Evolutionary conservation across 2,329 filamentous ascomycete genomes (phyloP).

Genomic region (Paramyrothecium sp.): DNA sequence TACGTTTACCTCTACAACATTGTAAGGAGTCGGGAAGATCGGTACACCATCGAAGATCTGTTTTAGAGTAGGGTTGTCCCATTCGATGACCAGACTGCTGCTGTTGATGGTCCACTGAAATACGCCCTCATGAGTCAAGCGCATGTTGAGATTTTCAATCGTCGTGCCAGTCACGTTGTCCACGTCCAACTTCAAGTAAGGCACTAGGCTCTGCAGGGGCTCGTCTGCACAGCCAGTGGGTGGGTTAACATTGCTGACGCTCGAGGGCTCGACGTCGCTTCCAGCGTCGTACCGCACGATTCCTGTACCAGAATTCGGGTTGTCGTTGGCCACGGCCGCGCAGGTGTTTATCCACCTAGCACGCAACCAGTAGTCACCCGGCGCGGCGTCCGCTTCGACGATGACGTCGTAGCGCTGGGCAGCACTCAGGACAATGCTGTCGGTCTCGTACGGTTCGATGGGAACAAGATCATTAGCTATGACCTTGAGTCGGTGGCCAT

Average conservation of each 20-base stretch:
- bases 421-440: constrained; percentile 37
- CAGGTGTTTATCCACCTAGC: constrained; percentile 41
- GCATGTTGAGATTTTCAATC: no score
- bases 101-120: no score
- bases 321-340: constrained; percentile 30
- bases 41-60: background rate
- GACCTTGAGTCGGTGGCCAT: constrained; percentile 56
- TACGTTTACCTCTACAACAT: no score
- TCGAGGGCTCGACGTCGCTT: constrained; percentile 4
- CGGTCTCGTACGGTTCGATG: constrained; percentile 51
- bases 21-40: no score
- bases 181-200: no score
- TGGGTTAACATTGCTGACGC: no score
- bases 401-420: constrained; percentile 47
- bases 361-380: constrained; percentile 46
- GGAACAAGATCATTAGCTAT: constrained; percentile 59
- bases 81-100: no score
- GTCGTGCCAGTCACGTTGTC: no score
- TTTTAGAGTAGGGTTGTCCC: no score
- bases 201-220: no score
- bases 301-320: constrained; percentile 42
- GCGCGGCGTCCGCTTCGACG: constrained; percentile 36
- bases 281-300: constrained; percentile 42
- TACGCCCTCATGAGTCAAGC: no score
- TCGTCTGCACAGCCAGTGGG: no score